phyloP scores from a whole-genome alignment of 1,284 basidiomycete genomes.

The Ceratobasidium sp. region DNA sequence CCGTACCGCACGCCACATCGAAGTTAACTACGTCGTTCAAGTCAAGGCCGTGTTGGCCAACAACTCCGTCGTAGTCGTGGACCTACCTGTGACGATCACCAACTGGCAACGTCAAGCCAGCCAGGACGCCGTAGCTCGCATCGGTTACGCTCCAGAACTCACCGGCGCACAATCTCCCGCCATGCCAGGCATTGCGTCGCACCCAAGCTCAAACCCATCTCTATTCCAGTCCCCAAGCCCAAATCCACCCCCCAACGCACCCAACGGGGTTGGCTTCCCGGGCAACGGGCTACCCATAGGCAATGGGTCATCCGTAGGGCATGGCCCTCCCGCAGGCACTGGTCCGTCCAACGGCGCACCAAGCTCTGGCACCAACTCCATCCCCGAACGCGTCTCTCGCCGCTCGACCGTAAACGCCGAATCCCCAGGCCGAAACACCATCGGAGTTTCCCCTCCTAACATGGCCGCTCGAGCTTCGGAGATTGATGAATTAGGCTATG shows the following conservation, averaged over 20 bases:
- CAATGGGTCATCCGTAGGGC: too few species aligned
- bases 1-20: slow-evolving; percentile 82
- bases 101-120: slow-evolving; percentile 56
- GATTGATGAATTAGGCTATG: slow-evolving; percentile 38
- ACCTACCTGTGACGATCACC: slow-evolving; percentile 79
- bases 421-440: not conserved
- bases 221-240: slow-evolving; percentile 34
- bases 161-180: slow-evolving; percentile 22
- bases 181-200: slow-evolving; percentile 19
- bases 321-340: not conserved
- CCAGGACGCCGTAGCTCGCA: slow-evolving; percentile 40
- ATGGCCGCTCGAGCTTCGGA: slow-evolving; percentile 2
- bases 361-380: slow-evolving; percentile 25
- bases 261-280: not conserved
- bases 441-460: not conserved
- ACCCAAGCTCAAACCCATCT: slow-evolving; percentile 12
- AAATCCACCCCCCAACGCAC: not conserved
- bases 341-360: slow-evolving; percentile 39
- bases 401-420: slow-evolving; percentile 14
- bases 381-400: slow-evolving; percentile 45
- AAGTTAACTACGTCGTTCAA: slow-evolving; percentile 81
- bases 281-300: not conserved
- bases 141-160: slow-evolving; percentile 40
- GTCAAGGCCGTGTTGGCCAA: slow-evolving; percentile 82
- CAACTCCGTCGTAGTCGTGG: slow-evolving; percentile 73